A percentile compares a stretch with the other conserved stretches of the same genome.
These are phyloP conservation scores for Microsporum audouinii DNA, from an alignment of 2,329 filamentous ascomycete species.

Conservation along the genomic window DNA sequence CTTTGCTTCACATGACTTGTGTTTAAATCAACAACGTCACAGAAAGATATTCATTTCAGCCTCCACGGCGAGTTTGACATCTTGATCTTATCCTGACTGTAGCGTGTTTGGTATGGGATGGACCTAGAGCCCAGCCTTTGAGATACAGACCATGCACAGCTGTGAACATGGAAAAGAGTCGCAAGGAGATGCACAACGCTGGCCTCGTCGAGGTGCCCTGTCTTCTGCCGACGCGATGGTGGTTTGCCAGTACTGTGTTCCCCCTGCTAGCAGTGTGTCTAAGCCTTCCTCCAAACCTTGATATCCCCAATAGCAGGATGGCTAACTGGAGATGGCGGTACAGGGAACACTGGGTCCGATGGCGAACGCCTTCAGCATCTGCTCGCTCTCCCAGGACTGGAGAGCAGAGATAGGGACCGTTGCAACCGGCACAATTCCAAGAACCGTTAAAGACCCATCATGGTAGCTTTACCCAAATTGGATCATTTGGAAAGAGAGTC, in stretches of 20 bases:
- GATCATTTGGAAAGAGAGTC: neutral
- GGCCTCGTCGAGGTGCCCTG: slow-evolving; percentile 1
- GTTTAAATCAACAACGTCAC: too few species aligned
- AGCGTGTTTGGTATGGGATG: too few species aligned
- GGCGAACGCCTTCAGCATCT: slow-evolving; percentile 45
- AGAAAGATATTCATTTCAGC: too few species aligned
- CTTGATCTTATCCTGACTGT: too few species aligned
- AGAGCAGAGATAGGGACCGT: slow-evolving; percentile 41
- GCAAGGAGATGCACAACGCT: too few species aligned
- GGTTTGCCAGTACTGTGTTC: slow-evolving; percentile 49
- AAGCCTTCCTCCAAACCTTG: neutral
- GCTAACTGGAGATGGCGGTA: neutral
- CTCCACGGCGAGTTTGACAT: too few species aligned
- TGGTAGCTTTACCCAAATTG: slow-evolving; percentile 30
- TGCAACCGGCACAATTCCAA: slow-evolving; percentile 34
- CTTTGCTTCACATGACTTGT: too few species aligned
- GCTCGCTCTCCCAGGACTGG: slow-evolving; percentile 47
- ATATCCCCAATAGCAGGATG: neutral
- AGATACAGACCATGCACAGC: neutral
- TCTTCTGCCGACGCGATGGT: slow-evolving; percentile 38
- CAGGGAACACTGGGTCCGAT: slow-evolving; percentile 44
- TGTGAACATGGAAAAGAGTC: neutral
- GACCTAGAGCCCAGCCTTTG: neutral
- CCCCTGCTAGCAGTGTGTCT: slow-evolving; percentile 42
- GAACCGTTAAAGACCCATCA: slow-evolving; percentile 41